phyloP scores from a whole-genome alignment of 192 early-diverging fungal species.

The Glomus cerebriforme region DNA sequence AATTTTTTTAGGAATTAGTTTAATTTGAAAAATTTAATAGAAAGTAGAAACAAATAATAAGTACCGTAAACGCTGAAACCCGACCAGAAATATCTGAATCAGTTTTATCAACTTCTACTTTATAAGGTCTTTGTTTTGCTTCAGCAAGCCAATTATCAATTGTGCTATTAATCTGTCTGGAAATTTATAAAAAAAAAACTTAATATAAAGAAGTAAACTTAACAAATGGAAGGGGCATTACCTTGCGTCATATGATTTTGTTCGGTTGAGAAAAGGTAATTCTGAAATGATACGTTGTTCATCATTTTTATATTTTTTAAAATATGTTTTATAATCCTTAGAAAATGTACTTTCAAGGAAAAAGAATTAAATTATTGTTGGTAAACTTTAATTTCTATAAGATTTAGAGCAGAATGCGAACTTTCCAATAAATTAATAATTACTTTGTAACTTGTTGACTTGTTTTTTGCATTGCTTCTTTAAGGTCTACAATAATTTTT shows the following conservation, averaged over 20 bases:
- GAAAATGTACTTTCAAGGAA: not conserved
- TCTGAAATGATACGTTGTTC: not conserved
- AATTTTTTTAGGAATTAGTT: not conserved
- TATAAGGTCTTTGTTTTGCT: not conserved
- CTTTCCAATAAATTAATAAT: not conserved
- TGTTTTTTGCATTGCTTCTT: not conserved
- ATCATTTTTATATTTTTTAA: conserved; percentile 2
- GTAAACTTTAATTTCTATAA: not conserved
- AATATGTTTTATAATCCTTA: conserved; percentile 10
- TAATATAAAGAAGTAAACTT: not conserved
- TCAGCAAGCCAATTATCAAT: conserved; percentile 19
- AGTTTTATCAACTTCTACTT: not conserved
- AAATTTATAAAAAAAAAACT: not conserved
- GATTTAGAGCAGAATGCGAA: not conserved
- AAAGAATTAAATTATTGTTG: not conserved
- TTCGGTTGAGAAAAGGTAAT: not conserved
- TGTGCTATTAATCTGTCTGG: not conserved
- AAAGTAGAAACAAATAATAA: not conserved
- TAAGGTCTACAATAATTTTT: not conserved
- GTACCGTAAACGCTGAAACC: not conserved
- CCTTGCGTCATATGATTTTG: conserved; percentile 2
- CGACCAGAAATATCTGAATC: not conserved
- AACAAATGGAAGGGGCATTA: not conserved
- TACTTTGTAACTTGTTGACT: conserved; percentile 10
- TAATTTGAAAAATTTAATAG: not conserved